These are phyloP conservation scores for Daldinia eschscholtzii DNA, from an alignment of 2,329 filamentous ascomycete genomes.

Conservation along the genomic window DNA sequence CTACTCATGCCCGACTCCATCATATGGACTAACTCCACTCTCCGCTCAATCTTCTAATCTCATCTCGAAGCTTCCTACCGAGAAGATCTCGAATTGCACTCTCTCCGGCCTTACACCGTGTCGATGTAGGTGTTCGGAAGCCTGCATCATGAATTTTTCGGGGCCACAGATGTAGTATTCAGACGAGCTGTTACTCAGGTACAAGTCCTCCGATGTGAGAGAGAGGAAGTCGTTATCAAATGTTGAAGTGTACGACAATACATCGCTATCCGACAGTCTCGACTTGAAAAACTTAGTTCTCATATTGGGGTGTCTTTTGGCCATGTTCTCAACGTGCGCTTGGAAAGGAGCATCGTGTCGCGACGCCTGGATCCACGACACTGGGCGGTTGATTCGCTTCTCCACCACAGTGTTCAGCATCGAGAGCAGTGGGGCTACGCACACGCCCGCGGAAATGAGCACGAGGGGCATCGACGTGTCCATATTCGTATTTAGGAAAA, in stretches of 20 bases:
- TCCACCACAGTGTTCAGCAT: constrained; percentile 69
- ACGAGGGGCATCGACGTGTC: constrained; percentile 64
- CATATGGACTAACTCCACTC: neutral
- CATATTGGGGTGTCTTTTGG: constrained; percentile 53
- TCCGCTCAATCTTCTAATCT: constrained; percentile 26
- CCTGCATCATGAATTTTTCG: constrained; percentile 67
- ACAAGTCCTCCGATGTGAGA: constrained; percentile 60
- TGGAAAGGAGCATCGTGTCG: constrained; percentile 66
- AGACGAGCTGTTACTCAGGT: constrained; percentile 59
- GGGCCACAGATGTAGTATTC: constrained; percentile 69
- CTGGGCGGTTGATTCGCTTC: constrained; percentile 59
- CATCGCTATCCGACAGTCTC: constrained; percentile 60
- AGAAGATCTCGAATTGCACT: constrained; percentile 49
- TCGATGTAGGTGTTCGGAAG: constrained; percentile 48
- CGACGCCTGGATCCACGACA: constrained; percentile 72
- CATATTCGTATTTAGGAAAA: constrained; percentile 64
- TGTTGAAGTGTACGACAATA: constrained; percentile 60
- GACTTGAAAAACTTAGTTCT: constrained; percentile 65
- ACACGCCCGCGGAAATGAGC: constrained; percentile 72
- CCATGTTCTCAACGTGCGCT: constrained; percentile 62
- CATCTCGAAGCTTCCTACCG: constrained; percentile 49
- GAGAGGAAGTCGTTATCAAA: constrained; percentile 62
- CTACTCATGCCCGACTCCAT: neutral
- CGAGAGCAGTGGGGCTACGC: constrained; percentile 70
- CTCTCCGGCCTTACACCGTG: constrained; percentile 40